A percentile compares a stretch with the other conserved stretches of the same genome.
Evolutionary conservation across 192 early-diverging fungal species (phyloP).

Genomic region (Phycomyces nitens): DNA sequence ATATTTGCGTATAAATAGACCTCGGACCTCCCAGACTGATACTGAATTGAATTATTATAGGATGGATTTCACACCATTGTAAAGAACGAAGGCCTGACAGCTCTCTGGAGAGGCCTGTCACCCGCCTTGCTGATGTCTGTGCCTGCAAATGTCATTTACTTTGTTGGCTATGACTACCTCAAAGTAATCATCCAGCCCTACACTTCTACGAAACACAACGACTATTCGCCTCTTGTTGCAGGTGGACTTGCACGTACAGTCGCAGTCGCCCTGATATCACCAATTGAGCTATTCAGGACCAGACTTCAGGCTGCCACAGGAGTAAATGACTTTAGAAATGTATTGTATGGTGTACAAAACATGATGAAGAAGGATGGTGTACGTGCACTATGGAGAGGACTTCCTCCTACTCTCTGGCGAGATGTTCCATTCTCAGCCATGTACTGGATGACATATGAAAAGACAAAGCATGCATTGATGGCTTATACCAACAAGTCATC

Average conservation of each 20-base stretch:
- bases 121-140: slow-evolving; percentile 88
- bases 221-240: slow-evolving; percentile 45
- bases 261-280: slow-evolving; percentile 83
- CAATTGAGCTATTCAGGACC: slow-evolving; percentile 88
- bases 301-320: slow-evolving; percentile 79
- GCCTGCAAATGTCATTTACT: slow-evolving; percentile 91
- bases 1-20: neutral
- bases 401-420: slow-evolving; percentile 86
- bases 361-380: slow-evolving; percentile 61
- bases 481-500: slow-evolving; percentile 7
- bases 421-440: slow-evolving; percentile 94
- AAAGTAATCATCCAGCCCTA: slow-evolving; percentile 45
- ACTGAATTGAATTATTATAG: slow-evolving; percentile 25
- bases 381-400: slow-evolving; percentile 76
- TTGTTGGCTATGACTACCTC: slow-evolving; percentile 91
- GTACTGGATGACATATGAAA: slow-evolving; percentile 91
- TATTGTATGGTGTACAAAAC: slow-evolving; percentile 54
- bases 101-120: slow-evolving; percentile 84
- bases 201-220: slow-evolving; percentile 2
- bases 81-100: slow-evolving; percentile 69
- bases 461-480: slow-evolving; percentile 53
- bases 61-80: slow-evolving; percentile 79
- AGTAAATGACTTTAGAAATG: slow-evolving; percentile 56
- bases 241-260: slow-evolving; percentile 76
- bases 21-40: neutral